Evolutionary conservation across 2,329 filamentous ascomycete species (phyloP).

Genomic region (Colletotrichum australisinense): DNA sequence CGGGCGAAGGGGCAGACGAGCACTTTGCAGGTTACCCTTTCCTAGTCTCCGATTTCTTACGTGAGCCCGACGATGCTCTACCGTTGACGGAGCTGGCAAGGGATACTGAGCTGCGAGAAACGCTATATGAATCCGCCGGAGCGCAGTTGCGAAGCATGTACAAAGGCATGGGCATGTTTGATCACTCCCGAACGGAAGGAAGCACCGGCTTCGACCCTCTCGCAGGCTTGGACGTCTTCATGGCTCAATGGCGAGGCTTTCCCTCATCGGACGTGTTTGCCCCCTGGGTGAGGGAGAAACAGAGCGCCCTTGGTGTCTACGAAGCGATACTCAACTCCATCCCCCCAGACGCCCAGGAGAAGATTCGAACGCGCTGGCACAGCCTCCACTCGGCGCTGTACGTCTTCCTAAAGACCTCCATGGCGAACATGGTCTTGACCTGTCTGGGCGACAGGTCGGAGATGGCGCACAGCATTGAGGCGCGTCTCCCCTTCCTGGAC

Average conservation of each 20-base stretch:
- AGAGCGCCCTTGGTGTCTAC: not conserved
- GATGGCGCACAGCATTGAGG: constrained; percentile 49
- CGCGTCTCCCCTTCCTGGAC: constrained; percentile 47
- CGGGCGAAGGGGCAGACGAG: constrained; percentile 63
- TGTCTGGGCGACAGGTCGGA: constrained; percentile 46
- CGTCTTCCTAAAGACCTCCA: constrained; percentile 36
- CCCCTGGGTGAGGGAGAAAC: constrained; percentile 28
- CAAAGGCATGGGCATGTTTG: constrained; percentile 1
- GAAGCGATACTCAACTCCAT: constrained; percentile 14
- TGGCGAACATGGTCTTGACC: constrained; percentile 42
- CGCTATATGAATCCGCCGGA: not conserved
- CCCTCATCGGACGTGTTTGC: constrained; percentile 16
- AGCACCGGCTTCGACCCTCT: not conserved
- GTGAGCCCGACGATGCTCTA: constrained; percentile 56
- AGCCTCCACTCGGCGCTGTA: constrained; percentile 41
- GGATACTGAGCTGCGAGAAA: constrained; percentile 13
- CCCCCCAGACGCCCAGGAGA: constrained; percentile 31
- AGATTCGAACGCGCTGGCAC: constrained; percentile 42
- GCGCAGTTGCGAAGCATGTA: not conserved
- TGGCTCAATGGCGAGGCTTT: not conserved
- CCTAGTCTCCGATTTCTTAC: constrained; percentile 58
- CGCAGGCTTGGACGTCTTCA: not conserved
- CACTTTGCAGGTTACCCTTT: constrained; percentile 63
- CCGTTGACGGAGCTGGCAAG: constrained; percentile 42
- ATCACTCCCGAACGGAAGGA: constrained; percentile 5